Evolutionary conservation across 176 grass and related monocot genomes (phyloP).

Genomic region (Oryza longistaminata): DNA sequence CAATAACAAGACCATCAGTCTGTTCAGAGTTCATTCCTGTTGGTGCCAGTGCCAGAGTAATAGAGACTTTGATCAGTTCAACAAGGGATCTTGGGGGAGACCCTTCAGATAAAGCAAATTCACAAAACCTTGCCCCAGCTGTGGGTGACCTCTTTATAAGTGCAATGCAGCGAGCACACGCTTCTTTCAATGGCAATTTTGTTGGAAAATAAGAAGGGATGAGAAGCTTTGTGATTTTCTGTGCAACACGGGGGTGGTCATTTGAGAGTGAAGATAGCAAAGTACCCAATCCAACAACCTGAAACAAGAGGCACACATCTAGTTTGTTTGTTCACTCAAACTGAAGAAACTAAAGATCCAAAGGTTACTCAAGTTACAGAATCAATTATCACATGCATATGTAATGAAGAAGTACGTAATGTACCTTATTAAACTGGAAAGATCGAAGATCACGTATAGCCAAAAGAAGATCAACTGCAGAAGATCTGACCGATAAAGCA

Average conservation of each 20-base stretch:
- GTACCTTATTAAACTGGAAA: slow-evolving; percentile 90
- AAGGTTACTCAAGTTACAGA: not conserved
- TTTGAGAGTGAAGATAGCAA: slow-evolving; percentile 77
- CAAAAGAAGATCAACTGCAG: slow-evolving; percentile 84
- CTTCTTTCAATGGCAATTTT: slow-evolving; percentile 65
- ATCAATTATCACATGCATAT: not conserved
- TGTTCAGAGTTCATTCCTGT: slow-evolving; percentile 66
- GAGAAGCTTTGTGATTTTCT: slow-evolving; percentile 88
- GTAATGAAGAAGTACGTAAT: not conserved
- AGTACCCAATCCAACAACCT: slow-evolving; percentile 70
- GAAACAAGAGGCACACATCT: slow-evolving; percentile 28
- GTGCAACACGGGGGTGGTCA: slow-evolving; percentile 81
- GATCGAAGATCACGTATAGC: slow-evolving; percentile 68
- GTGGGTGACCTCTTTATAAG: slow-evolving; percentile 76
- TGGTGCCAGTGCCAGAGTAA: slow-evolving; percentile 65
- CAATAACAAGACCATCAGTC: slow-evolving; percentile 73
- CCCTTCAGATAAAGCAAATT: slow-evolving; percentile 84
- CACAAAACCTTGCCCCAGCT: slow-evolving; percentile 92
- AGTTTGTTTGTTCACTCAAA: slow-evolving; percentile 1
- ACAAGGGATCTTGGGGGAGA: slow-evolving; percentile 64
- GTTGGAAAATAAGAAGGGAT: slow-evolving; percentile 91
- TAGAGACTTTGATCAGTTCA: slow-evolving; percentile 56
- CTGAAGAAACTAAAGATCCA: slow-evolving; percentile 12
- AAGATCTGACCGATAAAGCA: slow-evolving; percentile 66
- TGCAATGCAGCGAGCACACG: slow-evolving; percentile 70